These are phyloP conservation scores for Lactarius vividus DNA, from an alignment of 768 basidiomycete species.

Conservation along the genomic window DNA sequence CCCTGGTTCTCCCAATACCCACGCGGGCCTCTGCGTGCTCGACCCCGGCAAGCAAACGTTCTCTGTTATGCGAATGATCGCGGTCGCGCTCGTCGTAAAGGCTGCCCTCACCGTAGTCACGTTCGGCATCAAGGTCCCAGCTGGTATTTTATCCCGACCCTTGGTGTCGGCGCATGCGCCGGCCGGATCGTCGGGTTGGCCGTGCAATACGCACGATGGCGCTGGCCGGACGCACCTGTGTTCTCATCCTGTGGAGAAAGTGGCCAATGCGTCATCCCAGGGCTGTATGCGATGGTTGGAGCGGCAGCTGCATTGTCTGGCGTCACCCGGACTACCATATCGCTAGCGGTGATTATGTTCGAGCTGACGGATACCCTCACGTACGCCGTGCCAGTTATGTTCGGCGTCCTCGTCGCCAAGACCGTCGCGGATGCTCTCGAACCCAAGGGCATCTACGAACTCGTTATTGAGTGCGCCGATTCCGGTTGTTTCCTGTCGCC, in stretches of 20 bases:
- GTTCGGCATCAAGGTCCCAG: conserved; percentile 88
- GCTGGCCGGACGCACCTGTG: conserved; percentile 55
- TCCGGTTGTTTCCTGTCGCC: neutral
- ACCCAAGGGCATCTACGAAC: conserved; percentile 94
- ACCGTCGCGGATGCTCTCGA: conserved; percentile 86
- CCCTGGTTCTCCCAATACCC: conserved; percentile 49
- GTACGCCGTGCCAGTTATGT: conserved; percentile 89
- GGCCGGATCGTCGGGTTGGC: conserved; percentile 82
- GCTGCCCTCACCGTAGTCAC: conserved; percentile 80
- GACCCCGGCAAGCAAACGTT: conserved; percentile 57
- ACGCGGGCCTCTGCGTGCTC: conserved; percentile 68
- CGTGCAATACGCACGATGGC: conserved; percentile 72
- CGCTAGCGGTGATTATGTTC: conserved; percentile 94
- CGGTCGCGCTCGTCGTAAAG: conserved; percentile 80
- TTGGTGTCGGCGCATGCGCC: conserved; percentile 92
- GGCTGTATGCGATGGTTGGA: conserved; percentile 94
- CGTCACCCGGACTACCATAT: conserved; percentile 92
- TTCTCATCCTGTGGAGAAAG: conserved; percentile 66
- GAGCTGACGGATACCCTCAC: conserved; percentile 92
- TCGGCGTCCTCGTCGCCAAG: conserved; percentile 85
- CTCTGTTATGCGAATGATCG: conserved; percentile 62
- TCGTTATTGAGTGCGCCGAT: conserved; percentile 74
- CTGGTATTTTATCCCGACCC: conserved; percentile 94
- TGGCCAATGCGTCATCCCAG: conserved; percentile 78
- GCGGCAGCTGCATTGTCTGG: conserved; percentile 93